Conservation (phyloP, 805 yeast genomes). For the Helenozyma baotianmanensis region DNA sequence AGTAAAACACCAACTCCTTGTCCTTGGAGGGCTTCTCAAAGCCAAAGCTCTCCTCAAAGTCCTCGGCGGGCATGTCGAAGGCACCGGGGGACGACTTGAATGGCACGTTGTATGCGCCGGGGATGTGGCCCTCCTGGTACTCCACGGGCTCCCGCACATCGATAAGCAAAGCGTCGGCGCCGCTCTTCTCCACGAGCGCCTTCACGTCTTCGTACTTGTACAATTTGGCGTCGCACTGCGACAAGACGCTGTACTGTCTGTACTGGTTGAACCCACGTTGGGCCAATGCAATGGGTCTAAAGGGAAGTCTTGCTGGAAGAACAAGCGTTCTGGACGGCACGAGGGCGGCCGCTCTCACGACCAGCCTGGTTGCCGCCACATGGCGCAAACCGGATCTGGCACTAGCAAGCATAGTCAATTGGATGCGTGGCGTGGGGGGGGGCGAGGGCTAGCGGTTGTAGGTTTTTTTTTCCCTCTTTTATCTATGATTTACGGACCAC, state of each 20-base stretch:
- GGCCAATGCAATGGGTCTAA: conserved; percentile 1
- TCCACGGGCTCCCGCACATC: conserved; percentile 95
- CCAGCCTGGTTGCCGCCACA: not conserved
- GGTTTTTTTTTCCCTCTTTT: conserved; percentile 5
- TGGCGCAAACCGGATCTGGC: conserved; percentile 3
- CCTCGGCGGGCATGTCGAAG: conserved; percentile 69
- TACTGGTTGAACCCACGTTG: not conserved
- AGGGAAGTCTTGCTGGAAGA: conserved; percentile 1
- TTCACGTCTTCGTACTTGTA: conserved; percentile 52
- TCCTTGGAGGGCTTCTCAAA: conserved; percentile 70
- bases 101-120: conserved; percentile 83
- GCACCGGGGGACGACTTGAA: conserved; percentile 92
- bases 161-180: conserved; percentile 52
- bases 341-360: conserved; percentile 3
- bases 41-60: conserved; percentile 76
- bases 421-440: not conserved
- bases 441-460: conserved; percentile 1
- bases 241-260: conserved; percentile 31
- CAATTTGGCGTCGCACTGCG: conserved; percentile 40
- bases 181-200: conserved; percentile 30
- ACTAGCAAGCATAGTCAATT: conserved; percentile 8
- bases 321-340: conserved; percentile 4
- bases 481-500: conserved; percentile 2
- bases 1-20: conserved; percentile 79
- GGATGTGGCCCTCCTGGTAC: conserved; percentile 68